Evolutionary conservation across 163 green algal species (phyloP).

Genomic region (Chlamydomonas reinhardtii): DNA sequence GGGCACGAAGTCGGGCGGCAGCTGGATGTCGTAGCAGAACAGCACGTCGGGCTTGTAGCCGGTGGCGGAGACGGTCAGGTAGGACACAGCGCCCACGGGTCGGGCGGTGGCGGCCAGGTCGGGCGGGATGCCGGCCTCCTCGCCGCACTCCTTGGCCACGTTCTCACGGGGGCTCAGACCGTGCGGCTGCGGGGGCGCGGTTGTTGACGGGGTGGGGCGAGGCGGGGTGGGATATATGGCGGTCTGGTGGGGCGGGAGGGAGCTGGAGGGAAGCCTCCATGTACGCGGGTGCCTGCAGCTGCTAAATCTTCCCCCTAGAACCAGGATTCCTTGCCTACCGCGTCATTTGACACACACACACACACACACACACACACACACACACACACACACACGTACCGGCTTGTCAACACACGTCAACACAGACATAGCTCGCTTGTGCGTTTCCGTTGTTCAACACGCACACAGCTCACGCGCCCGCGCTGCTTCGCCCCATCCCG

Average conservation of each 20-base stretch:
- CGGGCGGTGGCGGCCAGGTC: constrained; percentile 67
- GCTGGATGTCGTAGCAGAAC: constrained; percentile 96
- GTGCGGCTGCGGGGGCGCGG: constrained; percentile 67
- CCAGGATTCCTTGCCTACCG: no score
- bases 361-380: no score
- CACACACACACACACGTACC: no score
- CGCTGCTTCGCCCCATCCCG: no score
- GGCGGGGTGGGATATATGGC: not conserved
- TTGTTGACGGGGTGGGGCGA: not conserved
- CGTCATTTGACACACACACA: no score
- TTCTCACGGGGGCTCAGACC: constrained; percentile 84
- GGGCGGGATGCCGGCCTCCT: constrained; percentile 92
- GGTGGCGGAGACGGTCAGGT: constrained; percentile 67
- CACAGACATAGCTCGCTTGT: no score
- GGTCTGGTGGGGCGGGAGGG: not conserved
- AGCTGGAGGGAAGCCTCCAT: no score
- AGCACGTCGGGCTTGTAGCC: constrained; percentile 93
- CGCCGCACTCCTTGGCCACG: constrained; percentile 94
- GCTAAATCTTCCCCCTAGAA: no score
- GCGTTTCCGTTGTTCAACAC: no score
- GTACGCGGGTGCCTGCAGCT: no score
- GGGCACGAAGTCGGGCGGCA: constrained; percentile 89
- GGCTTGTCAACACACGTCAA: no score
- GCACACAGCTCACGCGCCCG: no score
- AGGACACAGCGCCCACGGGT: constrained; percentile 82